phyloP scores from a whole-genome alignment of 768 basidiomycete genomes.

The Inosperma sp. region DNA sequence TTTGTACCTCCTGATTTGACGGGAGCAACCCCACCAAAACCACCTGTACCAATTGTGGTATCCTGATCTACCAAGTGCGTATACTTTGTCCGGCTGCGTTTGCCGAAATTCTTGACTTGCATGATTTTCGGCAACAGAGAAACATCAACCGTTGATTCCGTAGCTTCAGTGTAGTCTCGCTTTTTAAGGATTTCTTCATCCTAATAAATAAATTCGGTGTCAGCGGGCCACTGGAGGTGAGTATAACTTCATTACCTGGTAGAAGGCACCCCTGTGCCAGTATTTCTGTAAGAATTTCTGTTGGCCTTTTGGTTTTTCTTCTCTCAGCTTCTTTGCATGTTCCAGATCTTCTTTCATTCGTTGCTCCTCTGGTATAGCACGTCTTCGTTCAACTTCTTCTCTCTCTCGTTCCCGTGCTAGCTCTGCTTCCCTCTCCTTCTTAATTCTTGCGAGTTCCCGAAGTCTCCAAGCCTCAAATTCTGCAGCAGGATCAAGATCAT shows the following conservation, averaged over 20 bases:
- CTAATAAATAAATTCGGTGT: slow-evolving; percentile 27
- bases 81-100: slow-evolving; percentile 90
- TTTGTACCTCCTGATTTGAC: slow-evolving; percentile 54
- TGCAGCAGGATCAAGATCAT: slow-evolving; percentile 79
- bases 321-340: slow-evolving; percentile 72
- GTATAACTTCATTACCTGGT: slow-evolving; percentile 50
- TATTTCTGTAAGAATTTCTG: slow-evolving; percentile 97
- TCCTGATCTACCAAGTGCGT: slow-evolving; percentile 96
- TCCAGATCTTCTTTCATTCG: slow-evolving; percentile 90
- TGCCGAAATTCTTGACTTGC: slow-evolving; percentile 95
- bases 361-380: slow-evolving; percentile 91
- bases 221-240: neutral
- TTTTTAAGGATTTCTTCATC: slow-evolving; percentile 81
- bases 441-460: slow-evolving; percentile 89
- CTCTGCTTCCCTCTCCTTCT: slow-evolving; percentile 89
- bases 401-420: slow-evolving; percentile 76
- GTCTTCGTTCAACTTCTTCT: slow-evolving; percentile 86
- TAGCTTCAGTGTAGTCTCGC: slow-evolving; percentile 87
- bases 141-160: slow-evolving; percentile 83
- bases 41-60: slow-evolving; percentile 61
- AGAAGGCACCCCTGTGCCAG: slow-evolving; percentile 99
- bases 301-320: slow-evolving; percentile 86
- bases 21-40: slow-evolving; percentile 58
- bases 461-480: slow-evolving; percentile 98
- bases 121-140: slow-evolving; percentile 89